Conservation (phyloP, 805 yeast genomes). For the Metschnikowia lachancei region DNA sequence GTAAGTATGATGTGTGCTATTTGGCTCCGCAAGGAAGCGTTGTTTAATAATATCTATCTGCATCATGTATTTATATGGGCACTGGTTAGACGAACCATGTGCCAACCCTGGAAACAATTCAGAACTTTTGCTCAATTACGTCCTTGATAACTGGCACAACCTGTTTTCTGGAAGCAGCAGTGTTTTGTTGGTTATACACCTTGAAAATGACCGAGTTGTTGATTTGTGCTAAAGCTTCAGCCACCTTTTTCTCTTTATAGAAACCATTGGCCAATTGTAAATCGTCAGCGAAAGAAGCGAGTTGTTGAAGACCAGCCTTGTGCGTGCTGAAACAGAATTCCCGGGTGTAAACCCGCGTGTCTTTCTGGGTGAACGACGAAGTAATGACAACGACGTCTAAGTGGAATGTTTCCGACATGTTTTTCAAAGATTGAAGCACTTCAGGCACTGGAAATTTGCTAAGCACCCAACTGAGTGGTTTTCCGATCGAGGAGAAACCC, state of each 20-base stretch:
- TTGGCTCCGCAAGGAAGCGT: slow-evolving; percentile 16
- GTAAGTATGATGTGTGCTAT: slow-evolving; percentile 26
- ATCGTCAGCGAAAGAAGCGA: slow-evolving; percentile 22
- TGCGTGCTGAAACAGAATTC: slow-evolving; percentile 33
- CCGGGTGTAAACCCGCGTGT: slow-evolving; percentile 31
- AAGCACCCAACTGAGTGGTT: slow-evolving; percentile 55
- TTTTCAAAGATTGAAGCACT: slow-evolving; percentile 23
- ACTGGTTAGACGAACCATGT: too few species aligned
- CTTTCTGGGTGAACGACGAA: slow-evolving; percentile 38
- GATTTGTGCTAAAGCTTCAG: slow-evolving; percentile 16
- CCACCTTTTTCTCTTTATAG: slow-evolving; percentile 21
- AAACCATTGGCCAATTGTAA: slow-evolving; percentile 28
- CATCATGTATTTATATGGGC: too few species aligned
- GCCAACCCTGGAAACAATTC: not conserved
- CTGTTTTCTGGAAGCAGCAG: slow-evolving; percentile 76
- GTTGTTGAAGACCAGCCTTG: slow-evolving; percentile 15
- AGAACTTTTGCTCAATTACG: slow-evolving; percentile 23
- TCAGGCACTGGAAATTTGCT: slow-evolving; percentile 25
- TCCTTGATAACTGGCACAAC: slow-evolving; percentile 64
- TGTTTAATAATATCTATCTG: not conserved
- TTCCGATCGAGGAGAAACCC: slow-evolving; percentile 78
- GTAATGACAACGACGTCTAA: slow-evolving; percentile 37
- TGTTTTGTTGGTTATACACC: slow-evolving; percentile 47
- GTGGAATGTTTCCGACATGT: slow-evolving; percentile 20
- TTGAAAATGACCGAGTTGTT: slow-evolving; percentile 18